Evolutionary conservation across 345 rosid genomes (phyloP).

Genomic region (Populus nigra): DNA sequence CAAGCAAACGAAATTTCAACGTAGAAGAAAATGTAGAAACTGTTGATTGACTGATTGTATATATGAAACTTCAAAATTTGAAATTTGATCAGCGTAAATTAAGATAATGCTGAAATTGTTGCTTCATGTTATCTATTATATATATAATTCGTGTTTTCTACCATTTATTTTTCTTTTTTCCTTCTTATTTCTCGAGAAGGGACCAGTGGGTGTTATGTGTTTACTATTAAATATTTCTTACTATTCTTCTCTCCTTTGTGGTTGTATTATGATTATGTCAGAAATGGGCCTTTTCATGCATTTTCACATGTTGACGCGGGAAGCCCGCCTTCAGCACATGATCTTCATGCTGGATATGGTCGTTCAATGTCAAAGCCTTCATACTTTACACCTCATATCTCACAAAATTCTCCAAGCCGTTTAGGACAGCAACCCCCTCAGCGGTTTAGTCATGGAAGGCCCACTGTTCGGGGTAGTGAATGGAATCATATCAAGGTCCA

Average conservation of each 20-base stretch:
- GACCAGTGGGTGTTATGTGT: not conserved
- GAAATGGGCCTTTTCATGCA: slow-evolving; percentile 59
- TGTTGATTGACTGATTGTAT: not conserved
- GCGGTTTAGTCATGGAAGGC: slow-evolving; percentile 55
- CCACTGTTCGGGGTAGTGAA: slow-evolving; percentile 50
- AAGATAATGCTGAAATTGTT: not conserved
- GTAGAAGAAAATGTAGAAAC: not conserved
- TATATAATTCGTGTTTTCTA: not conserved
- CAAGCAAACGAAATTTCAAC: not conserved
- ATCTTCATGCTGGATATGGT: slow-evolving; percentile 55
- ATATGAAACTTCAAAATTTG: not conserved
- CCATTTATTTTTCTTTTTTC: too few relatives aligned
- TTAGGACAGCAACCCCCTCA: slow-evolving; percentile 78
- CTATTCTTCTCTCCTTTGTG: slow-evolving; percentile 3
- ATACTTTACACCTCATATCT: slow-evolving; percentile 46
- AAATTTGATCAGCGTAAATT: not conserved
- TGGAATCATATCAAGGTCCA: slow-evolving; percentile 68
- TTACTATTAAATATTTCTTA: not conserved
- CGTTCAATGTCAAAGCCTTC: slow-evolving; percentile 59
- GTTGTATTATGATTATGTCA: slow-evolving; percentile 28
- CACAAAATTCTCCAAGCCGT: slow-evolving; percentile 86
- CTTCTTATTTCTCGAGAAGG: not conserved
- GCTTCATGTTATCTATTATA: not conserved
- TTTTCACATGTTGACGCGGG: slow-evolving; percentile 62
- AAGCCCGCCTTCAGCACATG: slow-evolving; percentile 66